These are phyloP conservation scores for Chloris gayana DNA, from an alignment of 176 grass and related monocot genomes.

Conservation along the genomic window DNA sequence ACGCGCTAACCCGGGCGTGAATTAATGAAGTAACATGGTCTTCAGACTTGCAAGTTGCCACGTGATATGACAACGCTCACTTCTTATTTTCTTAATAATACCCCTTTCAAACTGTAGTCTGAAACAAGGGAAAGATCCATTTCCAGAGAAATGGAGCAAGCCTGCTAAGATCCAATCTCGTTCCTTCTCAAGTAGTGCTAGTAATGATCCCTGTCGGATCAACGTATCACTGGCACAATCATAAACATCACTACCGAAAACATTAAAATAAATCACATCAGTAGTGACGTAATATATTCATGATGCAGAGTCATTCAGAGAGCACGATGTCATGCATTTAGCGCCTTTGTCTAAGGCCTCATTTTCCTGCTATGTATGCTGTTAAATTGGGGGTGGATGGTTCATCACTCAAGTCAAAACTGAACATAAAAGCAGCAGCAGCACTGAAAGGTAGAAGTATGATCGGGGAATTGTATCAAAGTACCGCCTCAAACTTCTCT, in stretches of 20 bases:
- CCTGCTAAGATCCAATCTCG: not conserved
- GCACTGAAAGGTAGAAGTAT: not conserved
- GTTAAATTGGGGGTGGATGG: too few relatives aligned
- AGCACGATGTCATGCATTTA: not conserved
- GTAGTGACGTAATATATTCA: not conserved
- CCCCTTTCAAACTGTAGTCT: not conserved
- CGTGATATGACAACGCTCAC: not conserved
- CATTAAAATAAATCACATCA: not conserved
- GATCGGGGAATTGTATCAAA: too few relatives aligned
- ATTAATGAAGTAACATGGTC: not conserved
- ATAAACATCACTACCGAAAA: not conserved
- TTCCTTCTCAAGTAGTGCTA: not conserved
- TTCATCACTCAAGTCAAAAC: too few relatives aligned
- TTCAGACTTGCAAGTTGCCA: not conserved
- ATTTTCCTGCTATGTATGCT: too few relatives aligned
- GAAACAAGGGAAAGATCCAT: not conserved
- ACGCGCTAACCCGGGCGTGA: not conserved
- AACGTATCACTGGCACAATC: not conserved
- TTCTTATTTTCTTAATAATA: not conserved
- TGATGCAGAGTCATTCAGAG: not conserved
- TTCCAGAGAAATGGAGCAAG: not conserved
- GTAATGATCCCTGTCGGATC: not conserved
- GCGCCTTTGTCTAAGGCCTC: not conserved
- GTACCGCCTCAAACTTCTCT: not conserved
- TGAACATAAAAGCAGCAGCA: slow-evolving; percentile 13